Base-by-base conservation (phyloP, 164 flowering plant species). In the Vitis riparia region DNA sequence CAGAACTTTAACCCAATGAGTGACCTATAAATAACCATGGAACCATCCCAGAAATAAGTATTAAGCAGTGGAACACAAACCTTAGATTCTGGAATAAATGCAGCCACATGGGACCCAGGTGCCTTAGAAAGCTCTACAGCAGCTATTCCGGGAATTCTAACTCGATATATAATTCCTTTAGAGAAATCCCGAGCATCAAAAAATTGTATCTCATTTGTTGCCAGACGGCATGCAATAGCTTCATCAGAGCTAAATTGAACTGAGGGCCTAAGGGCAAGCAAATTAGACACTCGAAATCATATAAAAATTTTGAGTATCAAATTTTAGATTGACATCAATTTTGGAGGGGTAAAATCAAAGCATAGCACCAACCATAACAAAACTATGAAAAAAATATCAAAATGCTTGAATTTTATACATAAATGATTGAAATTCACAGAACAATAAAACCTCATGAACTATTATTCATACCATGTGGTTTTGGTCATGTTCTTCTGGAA, bases 11-110 rank as follows among this genome's bases (percentile, higher is more conserved):
- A 37, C 44, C 5, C 7, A 37, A 3, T 6, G 44, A 37, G 44
- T 37, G 44, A 6, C 44, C 44, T 3, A 37, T 5, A 37, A 37
- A 37, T 37, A 6, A 37, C 5, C 0, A 37, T 37, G 7, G 44
- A 37, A 17, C 68, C 14, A 17, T 16, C 51, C 64, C 55, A 15
- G 6, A 9, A 53, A 69, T 47, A 13, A 61, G 59, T 11, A 17
- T 2, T 2, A 5, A 53, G 48, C 16, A 15, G 9, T 8, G 27
- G 44, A 66, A 47, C 44, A 70, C 75, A 69, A 62, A 92, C 99
- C 97, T 96, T 96, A 17, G 97, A 79, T 79, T 92, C 99, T 52
- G 97, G 87, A 81, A 93, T 86, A 82, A 83, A 96, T 48, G 87
- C 93, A 11, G 97, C 98, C 69, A 96, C 86, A 78, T 88, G 82